phyloP scores from a whole-genome alignment of 495 filamentous ascomycete genomes.

The Pyrenula aspistea region DNA sequence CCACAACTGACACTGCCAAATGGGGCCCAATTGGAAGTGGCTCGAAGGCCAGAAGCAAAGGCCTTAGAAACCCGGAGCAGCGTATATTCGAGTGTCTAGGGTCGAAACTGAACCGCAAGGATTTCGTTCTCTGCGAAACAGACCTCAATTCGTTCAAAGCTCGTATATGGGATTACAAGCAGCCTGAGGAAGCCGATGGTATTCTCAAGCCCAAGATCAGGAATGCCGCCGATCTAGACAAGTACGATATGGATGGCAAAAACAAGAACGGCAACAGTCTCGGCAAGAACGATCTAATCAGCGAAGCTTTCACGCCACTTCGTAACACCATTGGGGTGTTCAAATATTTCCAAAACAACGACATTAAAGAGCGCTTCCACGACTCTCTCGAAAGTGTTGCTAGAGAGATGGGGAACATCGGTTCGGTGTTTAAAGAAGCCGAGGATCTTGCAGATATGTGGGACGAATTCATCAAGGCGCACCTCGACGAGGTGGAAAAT shows the following conservation, averaged over 20 bases:
- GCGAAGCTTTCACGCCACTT: too few species aligned
- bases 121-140: not conserved
- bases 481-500: not conserved
- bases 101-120: not conserved
- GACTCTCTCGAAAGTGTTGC: not conserved
- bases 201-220: too few species aligned
- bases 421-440: not conserved
- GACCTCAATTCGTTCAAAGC: not conserved
- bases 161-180: not conserved
- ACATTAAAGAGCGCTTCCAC: not conserved
- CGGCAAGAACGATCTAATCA: too few species aligned
- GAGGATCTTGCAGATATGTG: not conserved
- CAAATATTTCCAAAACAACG: not conserved
- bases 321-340: too few species aligned
- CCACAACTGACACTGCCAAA: not conserved
- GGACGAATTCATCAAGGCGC: not conserved
- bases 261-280: too few species aligned
- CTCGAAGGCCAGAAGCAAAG: too few species aligned
- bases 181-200: not conserved
- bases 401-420: not conserved
- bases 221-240: too few species aligned
- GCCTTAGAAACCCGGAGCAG: not conserved
- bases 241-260: too few species aligned
- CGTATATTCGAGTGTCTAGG: not conserved
- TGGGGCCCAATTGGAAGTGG: not conserved